phyloP scores from a whole-genome alignment of 2,329 filamentous ascomycete species.

The Colletotrichum orchidophilum region DNA sequence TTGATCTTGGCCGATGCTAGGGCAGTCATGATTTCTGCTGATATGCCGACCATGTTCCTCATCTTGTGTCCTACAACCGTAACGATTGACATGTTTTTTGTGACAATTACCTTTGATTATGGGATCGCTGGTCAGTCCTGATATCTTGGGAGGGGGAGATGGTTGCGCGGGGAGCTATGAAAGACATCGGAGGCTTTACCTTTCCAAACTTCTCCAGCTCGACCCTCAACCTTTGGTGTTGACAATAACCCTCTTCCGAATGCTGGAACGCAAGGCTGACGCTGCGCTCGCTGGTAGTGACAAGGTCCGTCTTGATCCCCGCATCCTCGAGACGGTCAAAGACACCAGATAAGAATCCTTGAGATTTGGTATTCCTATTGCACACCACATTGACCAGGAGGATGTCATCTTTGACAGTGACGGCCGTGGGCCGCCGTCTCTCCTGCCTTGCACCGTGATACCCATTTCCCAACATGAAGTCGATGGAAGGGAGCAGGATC shows the following conservation, averaged over 20 bases:
- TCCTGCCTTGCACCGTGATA: slow-evolving; percentile 12
- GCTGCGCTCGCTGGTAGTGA: slow-evolving; percentile 95
- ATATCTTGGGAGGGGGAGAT: no score
- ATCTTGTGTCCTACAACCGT: slow-evolving; percentile 94
- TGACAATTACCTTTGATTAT: slow-evolving; percentile 2
- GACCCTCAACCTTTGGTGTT: slow-evolving; percentile 72
- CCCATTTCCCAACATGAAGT: slow-evolving; percentile 23
- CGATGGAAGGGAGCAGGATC: slow-evolving; percentile 48
- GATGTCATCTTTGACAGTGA: slow-evolving; percentile 97
- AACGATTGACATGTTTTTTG: slow-evolving; percentile 89
- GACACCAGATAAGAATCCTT: slow-evolving; percentile 95
- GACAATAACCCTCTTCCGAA: slow-evolving; percentile 69
- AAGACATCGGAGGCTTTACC: slow-evolving; percentile 79
- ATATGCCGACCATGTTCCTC: slow-evolving; percentile 95
- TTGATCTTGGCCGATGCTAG: slow-evolving; percentile 30
- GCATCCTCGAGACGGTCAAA: slow-evolving; percentile 90
- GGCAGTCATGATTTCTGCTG: slow-evolving; percentile 23
- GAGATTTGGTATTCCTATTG: slow-evolving; percentile 94
- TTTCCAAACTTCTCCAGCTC: slow-evolving; percentile 85
- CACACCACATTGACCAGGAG: slow-evolving; percentile 97
- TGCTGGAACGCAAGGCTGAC: slow-evolving; percentile 96
- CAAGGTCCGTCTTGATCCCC: slow-evolving; percentile 91
- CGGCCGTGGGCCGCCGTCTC: slow-evolving; percentile 79
- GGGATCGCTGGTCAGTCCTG: background rate
- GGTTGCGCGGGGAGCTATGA: no score